phyloP scores from a whole-genome alignment of 139 green algal genomes.

The Ostreobium quekettii region DNA sequence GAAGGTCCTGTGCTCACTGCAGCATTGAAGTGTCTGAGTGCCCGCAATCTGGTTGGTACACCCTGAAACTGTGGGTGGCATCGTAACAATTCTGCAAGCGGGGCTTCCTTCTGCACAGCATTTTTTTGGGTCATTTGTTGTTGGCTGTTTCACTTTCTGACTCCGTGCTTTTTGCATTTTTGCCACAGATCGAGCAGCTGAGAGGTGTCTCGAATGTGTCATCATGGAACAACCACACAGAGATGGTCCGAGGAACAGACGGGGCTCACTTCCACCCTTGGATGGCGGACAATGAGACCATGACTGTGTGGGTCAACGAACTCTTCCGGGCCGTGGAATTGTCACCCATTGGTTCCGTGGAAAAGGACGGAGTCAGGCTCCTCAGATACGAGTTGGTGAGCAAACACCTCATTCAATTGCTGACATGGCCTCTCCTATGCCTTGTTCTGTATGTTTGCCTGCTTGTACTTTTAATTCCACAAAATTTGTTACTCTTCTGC shows the following conservation, averaged over 20 bases:
- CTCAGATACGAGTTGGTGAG: background rate
- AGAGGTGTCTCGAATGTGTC: too few species aligned
- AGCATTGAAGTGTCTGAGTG: too few species aligned
- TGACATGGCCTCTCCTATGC: background rate
- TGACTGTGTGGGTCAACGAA: conserved; percentile 6
- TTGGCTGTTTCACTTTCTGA: too few species aligned
- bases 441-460: background rate
- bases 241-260: conserved; percentile 4
- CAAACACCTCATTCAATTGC: background rate
- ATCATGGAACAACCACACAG: background rate
- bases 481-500: too few species aligned
- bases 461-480: background rate
- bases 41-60: too few species aligned
- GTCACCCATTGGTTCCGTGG: background rate
- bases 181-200: too few species aligned
- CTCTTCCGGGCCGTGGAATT: background rate
- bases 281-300: background rate
- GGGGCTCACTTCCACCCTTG: conserved; percentile 4
- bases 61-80: too few species aligned
- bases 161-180: too few species aligned
- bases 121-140: too few species aligned
- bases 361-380: background rate
- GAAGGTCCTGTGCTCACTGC: too few species aligned
- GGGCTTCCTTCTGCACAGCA: too few species aligned
- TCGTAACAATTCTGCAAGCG: too few species aligned